Evolutionary conservation across 208 protist genomes (phyloP), one percentile per base, ranked within the genome.

Genomic region (Crithidia brevicula): DNA sequence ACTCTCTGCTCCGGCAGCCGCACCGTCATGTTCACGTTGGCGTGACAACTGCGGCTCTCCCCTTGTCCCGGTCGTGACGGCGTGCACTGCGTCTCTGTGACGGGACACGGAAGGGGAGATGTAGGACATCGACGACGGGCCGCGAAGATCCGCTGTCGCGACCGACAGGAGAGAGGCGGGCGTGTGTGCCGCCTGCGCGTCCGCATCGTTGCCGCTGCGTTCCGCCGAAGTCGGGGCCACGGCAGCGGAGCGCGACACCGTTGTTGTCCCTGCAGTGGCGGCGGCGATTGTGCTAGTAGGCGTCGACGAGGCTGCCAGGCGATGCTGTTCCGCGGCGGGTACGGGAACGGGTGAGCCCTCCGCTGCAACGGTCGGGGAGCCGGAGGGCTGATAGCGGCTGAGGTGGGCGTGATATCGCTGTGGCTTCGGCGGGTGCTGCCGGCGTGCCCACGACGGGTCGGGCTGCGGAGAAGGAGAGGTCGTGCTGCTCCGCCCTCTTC

Each of bases 391-490:
- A 27, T 43, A 3, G 3, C 36, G 31, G 40, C 36, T 10, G 23
- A 11, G 3, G 4, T 10, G 56, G 15, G n/a, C 18, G 5, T 9
- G 2, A 15, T 20, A 7, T 18, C 33, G 54, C 7, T 60, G 36
- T 47, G n/a, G 52, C 8, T 62, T 23, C 31, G 25, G 56, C 18
- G 20, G 40, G 7, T 8, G 40, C 23, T 36, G 56, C 56, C 56
- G 16, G 3, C 40, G 56, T 18, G 20, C 18, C 56, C 40, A 33
- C 6, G 42, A 4, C 0, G 23, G 25, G 40, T 47, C 56, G 3
- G 56, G 56, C 56, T 62, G 56, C 5, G 56, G 56, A 4, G 56
- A 62, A 16, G 56, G 56, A 3, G 56, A 62, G 20, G 56, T 50
- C 15, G 56, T 62, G 56, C 40, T 62, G 56, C 40, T 62, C 11